phyloP scores from a whole-genome alignment of 805 yeast species.

The Diddensiella transvaalensis region DNA sequence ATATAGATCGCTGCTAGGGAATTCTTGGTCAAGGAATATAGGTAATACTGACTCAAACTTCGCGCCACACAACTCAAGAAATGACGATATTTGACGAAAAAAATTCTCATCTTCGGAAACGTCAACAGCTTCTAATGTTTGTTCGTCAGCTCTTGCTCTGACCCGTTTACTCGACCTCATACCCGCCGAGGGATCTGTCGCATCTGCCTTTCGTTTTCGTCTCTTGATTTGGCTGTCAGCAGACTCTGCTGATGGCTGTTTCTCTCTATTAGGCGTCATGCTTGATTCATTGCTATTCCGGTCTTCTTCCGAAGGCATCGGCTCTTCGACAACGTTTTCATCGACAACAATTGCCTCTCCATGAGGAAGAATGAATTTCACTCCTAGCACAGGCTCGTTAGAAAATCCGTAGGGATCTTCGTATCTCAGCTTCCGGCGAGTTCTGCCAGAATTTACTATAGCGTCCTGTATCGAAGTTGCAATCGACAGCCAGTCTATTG shows the following conservation, averaged over 20 bases:
- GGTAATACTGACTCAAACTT: conserved; percentile 22
- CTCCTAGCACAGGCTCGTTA: conserved; percentile 12
- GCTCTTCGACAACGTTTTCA: not conserved
- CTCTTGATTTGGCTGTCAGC: not conserved
- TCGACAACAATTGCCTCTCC: conserved; percentile 11
- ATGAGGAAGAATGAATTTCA: conserved; percentile 18
- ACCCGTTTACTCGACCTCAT: conserved; percentile 23
- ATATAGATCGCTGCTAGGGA: conserved; percentile 19
- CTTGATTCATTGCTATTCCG: not conserved
- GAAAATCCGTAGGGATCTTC: conserved; percentile 22
- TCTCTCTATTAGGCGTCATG: not conserved
- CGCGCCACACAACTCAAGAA: conserved; percentile 16
- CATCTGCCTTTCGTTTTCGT: not conserved
- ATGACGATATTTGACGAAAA: conserved; percentile 22
- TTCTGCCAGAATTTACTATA: conserved; percentile 10
- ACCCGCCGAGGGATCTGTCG: conserved; percentile 2
- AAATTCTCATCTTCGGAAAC: conserved; percentile 25
- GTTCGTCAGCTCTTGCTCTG: conserved; percentile 26
- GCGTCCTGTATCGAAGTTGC: conserved; percentile 17
- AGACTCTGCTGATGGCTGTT: not conserved
- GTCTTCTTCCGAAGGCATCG: not conserved
- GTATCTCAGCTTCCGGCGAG: conserved; percentile 12
- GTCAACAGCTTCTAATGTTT: conserved; percentile 18
- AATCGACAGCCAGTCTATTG: conserved; percentile 22
- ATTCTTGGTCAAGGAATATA: conserved; percentile 14